These are phyloP conservation scores for Coemansia furcata DNA, from an alignment of 192 early-diverging fungal species.

Conservation along the genomic window DNA sequence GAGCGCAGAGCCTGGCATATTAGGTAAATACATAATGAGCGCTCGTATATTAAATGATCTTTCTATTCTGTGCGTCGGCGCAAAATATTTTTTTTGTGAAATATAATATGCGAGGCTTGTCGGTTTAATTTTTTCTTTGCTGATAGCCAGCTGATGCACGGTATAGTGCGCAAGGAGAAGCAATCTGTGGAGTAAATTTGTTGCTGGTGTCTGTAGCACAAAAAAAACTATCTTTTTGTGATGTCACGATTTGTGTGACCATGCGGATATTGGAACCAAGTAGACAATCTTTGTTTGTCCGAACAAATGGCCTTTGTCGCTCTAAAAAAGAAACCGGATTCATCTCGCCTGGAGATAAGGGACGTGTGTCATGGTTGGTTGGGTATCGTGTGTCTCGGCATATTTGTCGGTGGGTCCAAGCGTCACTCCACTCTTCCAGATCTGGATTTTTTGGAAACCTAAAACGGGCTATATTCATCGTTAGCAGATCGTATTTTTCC, in stretches of 20 bases:
- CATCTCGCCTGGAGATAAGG: not conserved
- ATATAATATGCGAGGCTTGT: not conserved
- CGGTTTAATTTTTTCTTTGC: not conserved
- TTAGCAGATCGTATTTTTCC: not conserved
- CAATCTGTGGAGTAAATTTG: not conserved
- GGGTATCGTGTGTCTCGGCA: not conserved
- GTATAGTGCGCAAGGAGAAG: not conserved
- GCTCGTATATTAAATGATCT: not conserved
- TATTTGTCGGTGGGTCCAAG: not conserved
- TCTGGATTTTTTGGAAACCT: not conserved
- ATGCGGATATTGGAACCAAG: not conserved
- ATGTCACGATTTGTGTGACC: not conserved
- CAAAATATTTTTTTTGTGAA: not conserved
- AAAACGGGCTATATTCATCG: not conserved
- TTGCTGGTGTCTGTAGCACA: not conserved
- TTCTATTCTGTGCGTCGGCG: not conserved
- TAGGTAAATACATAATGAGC: not conserved
- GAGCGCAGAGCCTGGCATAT: not conserved
- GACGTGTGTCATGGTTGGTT: not conserved
- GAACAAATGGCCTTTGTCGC: not conserved
- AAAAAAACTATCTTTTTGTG: not conserved
- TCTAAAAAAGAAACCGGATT: not conserved
- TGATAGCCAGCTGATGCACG: not conserved
- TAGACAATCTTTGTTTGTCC: not conserved
- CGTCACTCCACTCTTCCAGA: not conserved